phyloP scores from a whole-genome alignment of 805 yeast genomes.

The Sungouiella thailandica region DNA sequence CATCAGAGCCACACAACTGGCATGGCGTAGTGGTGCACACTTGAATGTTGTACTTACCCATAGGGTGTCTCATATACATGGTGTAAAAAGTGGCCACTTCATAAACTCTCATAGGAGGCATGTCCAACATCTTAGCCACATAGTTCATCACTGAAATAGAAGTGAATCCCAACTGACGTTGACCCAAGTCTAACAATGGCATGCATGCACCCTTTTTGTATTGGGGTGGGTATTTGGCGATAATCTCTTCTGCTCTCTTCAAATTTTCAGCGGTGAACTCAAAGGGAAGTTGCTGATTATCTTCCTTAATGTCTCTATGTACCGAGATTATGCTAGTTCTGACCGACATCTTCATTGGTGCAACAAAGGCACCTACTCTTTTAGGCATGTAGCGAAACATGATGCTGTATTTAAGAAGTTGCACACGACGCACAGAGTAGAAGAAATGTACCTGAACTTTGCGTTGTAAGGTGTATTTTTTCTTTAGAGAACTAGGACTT shows the following conservation, averaged over 20 bases:
- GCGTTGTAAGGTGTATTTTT: not conserved
- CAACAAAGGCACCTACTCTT: constrained; percentile 10
- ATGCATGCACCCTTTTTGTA: constrained; percentile 84
- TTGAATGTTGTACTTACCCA: constrained; percentile 80
- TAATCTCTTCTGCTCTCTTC: constrained; percentile 64
- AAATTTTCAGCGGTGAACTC: constrained; percentile 65
- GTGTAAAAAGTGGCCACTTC: constrained; percentile 91
- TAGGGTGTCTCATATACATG: constrained; percentile 82
- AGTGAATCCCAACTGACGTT: constrained; percentile 81
- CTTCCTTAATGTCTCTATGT: constrained; percentile 67
- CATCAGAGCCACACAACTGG: constrained; percentile 78
- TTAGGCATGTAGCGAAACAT: constrained; percentile 21
- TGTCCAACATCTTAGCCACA: constrained; percentile 76
- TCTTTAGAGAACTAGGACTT: not conserved
- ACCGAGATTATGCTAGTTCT: constrained; percentile 48
- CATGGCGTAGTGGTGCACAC: constrained; percentile 90
- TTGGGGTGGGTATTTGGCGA: constrained; percentile 79
- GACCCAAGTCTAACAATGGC: constrained; percentile 84
- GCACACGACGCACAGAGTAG: no score
- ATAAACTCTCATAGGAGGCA: constrained; percentile 93
- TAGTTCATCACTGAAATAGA: constrained; percentile 86
- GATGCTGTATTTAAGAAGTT: constrained; percentile 1
- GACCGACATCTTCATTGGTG: constrained; percentile 10
- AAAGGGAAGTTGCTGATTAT: constrained; percentile 65
- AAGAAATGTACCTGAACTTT: no score